Evolutionary conservation across 768 basidiomycete genomes (phyloP), one percentile per base, ranked within the genome.

Genomic region (Coprinopsis cinerea): DNA sequence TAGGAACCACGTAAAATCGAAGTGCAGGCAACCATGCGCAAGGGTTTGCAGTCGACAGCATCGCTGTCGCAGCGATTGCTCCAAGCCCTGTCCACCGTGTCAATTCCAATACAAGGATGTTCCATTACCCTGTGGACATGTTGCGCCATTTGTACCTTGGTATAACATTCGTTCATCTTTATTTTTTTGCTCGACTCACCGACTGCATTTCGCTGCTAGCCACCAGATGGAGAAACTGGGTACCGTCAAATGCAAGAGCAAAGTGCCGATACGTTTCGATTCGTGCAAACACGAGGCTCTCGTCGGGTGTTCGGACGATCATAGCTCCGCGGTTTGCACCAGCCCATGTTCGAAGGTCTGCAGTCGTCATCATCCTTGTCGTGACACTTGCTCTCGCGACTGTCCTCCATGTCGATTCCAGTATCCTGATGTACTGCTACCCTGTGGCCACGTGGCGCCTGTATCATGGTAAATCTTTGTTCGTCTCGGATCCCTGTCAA

Each of bases 81-180:
- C 72, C 2, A 64, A 66, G 1, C 57, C 71, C 1, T 86, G 85
- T 54, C 80, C 79, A 1, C 51, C 67, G 6, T 86, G 85, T 58
- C 39, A 32, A 18, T 79, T 81, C 59, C 67, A 69, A 2, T 58
- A 81, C 14, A 57, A 61, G 2, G 58, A 73, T 1, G 71, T 85
- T 11, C 22, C 48, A 25, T 67, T 87, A 15, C 79, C 82, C 0
- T 87, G 85, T 53, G 80, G 81, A 1, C 84, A 86, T 59, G 47
- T 57, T 23, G 66, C 62, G 15, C 10, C 54, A 11, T 63, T 65
- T 0, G 69, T 82, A 36, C 64, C 69, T 22, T 86, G 83, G 82
- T 83, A 18, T 37, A 40, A n/a, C n/a, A n/a, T n/a, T 34, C 20
- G 43, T 4, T 27, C 35, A 37, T 15, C 40, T 5, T 51, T 24